phyloP scores from a whole-genome alignment of 768 basidiomycete genomes.

The Saitozyma sp. region DNA sequence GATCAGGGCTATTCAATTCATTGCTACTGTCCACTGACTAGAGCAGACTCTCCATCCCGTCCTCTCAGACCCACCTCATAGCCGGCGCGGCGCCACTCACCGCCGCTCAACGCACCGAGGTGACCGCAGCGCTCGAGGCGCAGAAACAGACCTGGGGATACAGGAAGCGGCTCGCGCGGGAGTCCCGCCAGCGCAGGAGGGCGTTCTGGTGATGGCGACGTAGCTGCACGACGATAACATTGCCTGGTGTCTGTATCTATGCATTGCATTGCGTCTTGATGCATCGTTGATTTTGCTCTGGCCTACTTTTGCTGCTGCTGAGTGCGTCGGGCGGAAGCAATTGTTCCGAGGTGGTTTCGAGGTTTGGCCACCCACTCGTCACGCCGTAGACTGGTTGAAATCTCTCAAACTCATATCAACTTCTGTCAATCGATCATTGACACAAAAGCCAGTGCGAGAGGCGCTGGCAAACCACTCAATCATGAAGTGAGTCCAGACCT shows the following conservation, averaged over 20 bases:
- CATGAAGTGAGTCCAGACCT: too few relatives aligned
- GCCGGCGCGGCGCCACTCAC: conserved; percentile 37
- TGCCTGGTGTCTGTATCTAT: not conserved
- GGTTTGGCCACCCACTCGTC: too few relatives aligned
- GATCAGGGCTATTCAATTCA: not conserved
- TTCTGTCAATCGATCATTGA: too few relatives aligned
- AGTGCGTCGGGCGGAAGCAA: too few relatives aligned
- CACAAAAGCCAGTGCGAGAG: too few relatives aligned
- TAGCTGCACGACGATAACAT: not conserved
- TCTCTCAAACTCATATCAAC: too few relatives aligned
- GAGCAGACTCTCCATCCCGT: conserved; percentile 25
- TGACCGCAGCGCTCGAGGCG: conserved; percentile 18
- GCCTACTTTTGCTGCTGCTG: too few relatives aligned
- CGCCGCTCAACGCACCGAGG: conserved; percentile 16
- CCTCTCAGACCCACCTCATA: conserved; percentile 27
- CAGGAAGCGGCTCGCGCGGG: conserved; percentile 43
- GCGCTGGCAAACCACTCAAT: too few relatives aligned
- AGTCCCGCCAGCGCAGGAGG: conserved; percentile 39
- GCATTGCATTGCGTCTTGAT: not conserved
- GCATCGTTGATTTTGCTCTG: too few relatives aligned
- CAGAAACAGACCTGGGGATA: conserved; percentile 42
- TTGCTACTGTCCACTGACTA: conserved; percentile 5
- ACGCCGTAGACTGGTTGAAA: too few relatives aligned
- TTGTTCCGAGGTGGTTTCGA: too few relatives aligned
- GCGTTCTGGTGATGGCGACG: conserved; percentile 37